Base-by-base conservation (phyloP, 2,329 filamentous ascomycete genomes). In the Sporothrix schenckii region DNA sequence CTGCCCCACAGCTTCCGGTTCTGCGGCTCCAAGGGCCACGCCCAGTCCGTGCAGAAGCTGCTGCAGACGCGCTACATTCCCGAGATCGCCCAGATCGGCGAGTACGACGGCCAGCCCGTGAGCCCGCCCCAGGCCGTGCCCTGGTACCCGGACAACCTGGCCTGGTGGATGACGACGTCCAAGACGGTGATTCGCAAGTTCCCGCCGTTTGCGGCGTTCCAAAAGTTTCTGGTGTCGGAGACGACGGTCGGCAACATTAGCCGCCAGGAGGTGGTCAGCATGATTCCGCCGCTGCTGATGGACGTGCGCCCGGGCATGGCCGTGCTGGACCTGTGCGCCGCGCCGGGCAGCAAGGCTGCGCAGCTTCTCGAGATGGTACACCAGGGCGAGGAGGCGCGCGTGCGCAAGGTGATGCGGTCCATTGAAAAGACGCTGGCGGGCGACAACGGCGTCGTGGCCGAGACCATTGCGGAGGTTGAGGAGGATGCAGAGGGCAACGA, bases 1-100 rank as follows among this genome's bases (percentile, higher is more conserved):
- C 84, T 99, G 66, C 95, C 95, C 70, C 98, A 97, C 83, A 97
- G 94, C 81, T 99, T 98, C 84, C 89, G 95, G 72, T 99, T 99
- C 82, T 96, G 93, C 72, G 95, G 95, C 50, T 97, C 93, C 61
- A 96, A 94, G 85, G 92, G 92, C 73, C 94, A 99, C 81, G 95
- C 95, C n/a, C 85, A 97, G 72, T 88, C 92, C 70, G 95, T 98
- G 71, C 93, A 95, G 83, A 88, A 94, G 77, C 91, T 94, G 70
- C 88, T 99, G 71, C 91, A 94, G 80, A 88, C 92, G 70, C 88
- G 91, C 80, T 97, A 97, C 79, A 92, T 97, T 74, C 95, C 95
- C 67, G 88, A 97, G 76, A 97, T 99, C 75, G 90, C 89, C 67
- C 89, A 90, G 71, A 95, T 97, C 78, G 87, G 92, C 77, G 88